phyloP scores from a whole-genome alignment of 495 filamentous ascomycete species.

The Aspergillus sparsus region DNA sequence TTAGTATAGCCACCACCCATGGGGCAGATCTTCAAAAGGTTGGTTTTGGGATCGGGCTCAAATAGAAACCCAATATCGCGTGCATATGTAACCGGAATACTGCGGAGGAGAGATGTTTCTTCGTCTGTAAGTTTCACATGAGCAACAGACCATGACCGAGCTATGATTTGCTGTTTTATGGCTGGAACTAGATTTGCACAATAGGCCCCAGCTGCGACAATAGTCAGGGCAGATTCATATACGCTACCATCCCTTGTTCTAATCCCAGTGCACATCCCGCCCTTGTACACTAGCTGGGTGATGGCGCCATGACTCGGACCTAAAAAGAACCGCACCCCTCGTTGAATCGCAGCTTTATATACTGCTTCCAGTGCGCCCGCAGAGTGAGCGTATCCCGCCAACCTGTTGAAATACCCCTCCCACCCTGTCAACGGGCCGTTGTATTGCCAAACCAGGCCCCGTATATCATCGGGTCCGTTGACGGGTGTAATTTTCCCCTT shows the following conservation, averaged over 20 bases:
- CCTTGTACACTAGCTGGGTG: constrained; percentile 27
- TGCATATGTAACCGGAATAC: constrained; percentile 56
- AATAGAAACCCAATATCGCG: constrained; percentile 62
- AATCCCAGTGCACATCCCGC: constrained; percentile 34
- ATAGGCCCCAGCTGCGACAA: constrained; percentile 48
- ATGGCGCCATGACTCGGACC: constrained; percentile 30
- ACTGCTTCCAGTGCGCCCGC: constrained; percentile 43
- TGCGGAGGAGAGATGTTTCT: constrained; percentile 51
- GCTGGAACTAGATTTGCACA: constrained; percentile 42
- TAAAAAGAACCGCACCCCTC: constrained; percentile 42
- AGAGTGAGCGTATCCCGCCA: constrained; percentile 55
- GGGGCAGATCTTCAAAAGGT: constrained; percentile 56
- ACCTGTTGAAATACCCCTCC: constrained; percentile 56
- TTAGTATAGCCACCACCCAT: constrained; percentile 57
- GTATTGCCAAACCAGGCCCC: constrained; percentile 43
- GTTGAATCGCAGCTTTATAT: constrained; percentile 28
- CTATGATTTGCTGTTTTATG: constrained; percentile 43
- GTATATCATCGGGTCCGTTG: constrained; percentile 38
- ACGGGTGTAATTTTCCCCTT: constrained; percentile 39
- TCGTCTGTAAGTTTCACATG: constrained; percentile 55
- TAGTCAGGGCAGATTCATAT: constrained; percentile 39
- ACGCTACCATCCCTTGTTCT: constrained; percentile 39
- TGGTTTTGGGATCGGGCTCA: constrained; percentile 56
- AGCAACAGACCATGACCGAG: constrained; percentile 53
- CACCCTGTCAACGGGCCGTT: constrained; percentile 51